These are phyloP conservation scores for Globisporangium camurandrum DNA, from an alignment of 352 stramenopile genomes.

Conservation along the genomic window DNA sequence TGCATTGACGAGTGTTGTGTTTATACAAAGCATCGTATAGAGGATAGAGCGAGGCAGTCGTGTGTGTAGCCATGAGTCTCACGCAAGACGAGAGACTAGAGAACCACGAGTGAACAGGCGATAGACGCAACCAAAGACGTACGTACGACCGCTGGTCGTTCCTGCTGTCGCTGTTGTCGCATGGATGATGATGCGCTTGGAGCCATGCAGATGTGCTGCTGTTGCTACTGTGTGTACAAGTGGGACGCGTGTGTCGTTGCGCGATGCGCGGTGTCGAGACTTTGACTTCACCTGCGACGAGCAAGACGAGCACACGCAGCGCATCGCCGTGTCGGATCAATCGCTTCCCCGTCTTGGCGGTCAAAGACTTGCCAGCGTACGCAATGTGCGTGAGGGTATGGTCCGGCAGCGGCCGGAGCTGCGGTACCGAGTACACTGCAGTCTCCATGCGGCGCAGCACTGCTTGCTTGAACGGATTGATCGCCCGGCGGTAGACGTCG, in stretches of 20 bases:
- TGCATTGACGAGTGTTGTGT: neutral
- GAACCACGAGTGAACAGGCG: neutral
- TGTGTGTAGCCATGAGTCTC: neutral
- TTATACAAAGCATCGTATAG: neutral
- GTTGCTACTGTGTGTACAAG: too few species aligned
- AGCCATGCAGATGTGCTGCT: neutral
- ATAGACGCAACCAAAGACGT: neutral
- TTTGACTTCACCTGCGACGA: constrained; percentile 62
- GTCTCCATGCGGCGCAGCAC: constrained; percentile 49
- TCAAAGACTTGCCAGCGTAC: constrained; percentile 46
- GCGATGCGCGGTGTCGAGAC: constrained; percentile 37
- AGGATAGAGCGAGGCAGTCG: neutral
- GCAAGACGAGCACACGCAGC: constrained; percentile 50
- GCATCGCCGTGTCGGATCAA: constrained; percentile 48
- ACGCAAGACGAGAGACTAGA: neutral
- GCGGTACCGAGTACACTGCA: constrained; percentile 39
- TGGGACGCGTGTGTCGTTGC: too few species aligned
- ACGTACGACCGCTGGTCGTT: constrained; percentile 5
- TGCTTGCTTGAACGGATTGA: constrained; percentile 68
- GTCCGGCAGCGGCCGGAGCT: constrained; percentile 34
- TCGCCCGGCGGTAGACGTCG: constrained; percentile 56
- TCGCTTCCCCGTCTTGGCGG: constrained; percentile 27
- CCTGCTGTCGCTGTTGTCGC: constrained; percentile 5
- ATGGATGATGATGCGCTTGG: constrained; percentile 1
- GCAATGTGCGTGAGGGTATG: constrained; percentile 53